A percentile compares a stretch with the other conserved stretches of the same genome.
Evolutionary conservation across 352 stramenopile genomes (phyloP).

Genomic region (Pythium scleroteichum): DNA sequence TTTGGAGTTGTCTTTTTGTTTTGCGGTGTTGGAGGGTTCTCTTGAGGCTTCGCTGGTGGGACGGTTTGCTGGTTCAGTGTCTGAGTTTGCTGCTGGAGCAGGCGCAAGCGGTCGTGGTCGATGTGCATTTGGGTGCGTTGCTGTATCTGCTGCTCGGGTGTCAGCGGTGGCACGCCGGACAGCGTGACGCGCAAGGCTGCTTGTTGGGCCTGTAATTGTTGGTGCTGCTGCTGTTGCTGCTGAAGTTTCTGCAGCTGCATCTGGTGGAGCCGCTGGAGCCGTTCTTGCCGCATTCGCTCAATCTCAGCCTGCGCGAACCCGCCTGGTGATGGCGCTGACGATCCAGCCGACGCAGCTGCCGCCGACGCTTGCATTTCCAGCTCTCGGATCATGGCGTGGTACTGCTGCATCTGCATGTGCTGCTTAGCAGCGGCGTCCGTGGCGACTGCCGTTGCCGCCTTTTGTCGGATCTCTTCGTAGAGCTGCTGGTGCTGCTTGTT

Average conservation of each 20-base stretch:
- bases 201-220: constrained; percentile 19
- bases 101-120: constrained; percentile 49
- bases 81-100: constrained; percentile 38
- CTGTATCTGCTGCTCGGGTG: constrained; percentile 33
- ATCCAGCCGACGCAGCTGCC: constrained; percentile 12
- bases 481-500: constrained; percentile 24
- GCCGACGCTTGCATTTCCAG: constrained; percentile 38
- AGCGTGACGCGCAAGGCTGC: constrained; percentile 30
- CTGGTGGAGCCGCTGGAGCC: constrained; percentile 57
- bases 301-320: constrained; percentile 35
- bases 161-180: constrained; percentile 27
- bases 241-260: constrained; percentile 41
- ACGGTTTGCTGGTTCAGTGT: not conserved
- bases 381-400: constrained; percentile 44
- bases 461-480: constrained; percentile 20
- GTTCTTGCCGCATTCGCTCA: constrained; percentile 46
- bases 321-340: not conserved
- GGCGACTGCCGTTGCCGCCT: constrained; percentile 2
- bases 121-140: constrained; percentile 43
- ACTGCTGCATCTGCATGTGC: constrained; percentile 32
- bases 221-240: constrained; percentile 27
- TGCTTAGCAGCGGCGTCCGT: constrained; percentile 12
- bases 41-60: not conserved
- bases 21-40: constrained; percentile 13
- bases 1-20: constrained; percentile 24